Conservation (phyloP, 1,139 yeast species). For the Candida tetrigidarum region DNA sequence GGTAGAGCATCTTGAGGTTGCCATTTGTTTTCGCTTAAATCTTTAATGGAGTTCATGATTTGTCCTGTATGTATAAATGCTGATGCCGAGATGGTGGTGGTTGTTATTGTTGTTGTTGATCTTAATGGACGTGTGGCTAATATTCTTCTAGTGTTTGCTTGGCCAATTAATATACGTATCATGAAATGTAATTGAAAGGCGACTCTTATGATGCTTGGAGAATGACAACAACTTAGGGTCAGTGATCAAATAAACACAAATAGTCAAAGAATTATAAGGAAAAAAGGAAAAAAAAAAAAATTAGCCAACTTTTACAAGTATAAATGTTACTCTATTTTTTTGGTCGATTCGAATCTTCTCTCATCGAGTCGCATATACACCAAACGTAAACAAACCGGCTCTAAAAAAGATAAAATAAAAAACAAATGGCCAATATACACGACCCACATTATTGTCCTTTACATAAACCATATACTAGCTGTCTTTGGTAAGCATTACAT, state of each 20-base stretch:
- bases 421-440: slow-evolving; percentile 1
- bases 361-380: background rate
- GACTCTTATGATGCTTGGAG: no score
- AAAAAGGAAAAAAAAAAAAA: background rate
- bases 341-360: background rate
- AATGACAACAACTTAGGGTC: background rate
- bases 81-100: background rate
- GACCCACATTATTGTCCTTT: no score
- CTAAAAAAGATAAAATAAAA: background rate
- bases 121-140: background rate
- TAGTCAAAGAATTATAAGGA: no score
- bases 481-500: no score
- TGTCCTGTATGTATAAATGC: background rate
- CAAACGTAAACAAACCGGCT: background rate
- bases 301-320: background rate
- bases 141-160: background rate
- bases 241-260: no score
- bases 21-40: slow-evolving; percentile 43
- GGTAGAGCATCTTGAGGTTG: slow-evolving; percentile 66
- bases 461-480: no score
- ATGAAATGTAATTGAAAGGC: background rate
- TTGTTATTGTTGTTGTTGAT: background rate
- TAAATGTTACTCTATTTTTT: slow-evolving; percentile 1
- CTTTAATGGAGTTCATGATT: slow-evolving; percentile 16
- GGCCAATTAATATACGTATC: background rate